Evolutionary conservation across 2,329 filamentous ascomycete genomes (phyloP), one percentile per base, ranked within the genome.

Genomic region (Talaromyces albobiverticillius): DNA sequence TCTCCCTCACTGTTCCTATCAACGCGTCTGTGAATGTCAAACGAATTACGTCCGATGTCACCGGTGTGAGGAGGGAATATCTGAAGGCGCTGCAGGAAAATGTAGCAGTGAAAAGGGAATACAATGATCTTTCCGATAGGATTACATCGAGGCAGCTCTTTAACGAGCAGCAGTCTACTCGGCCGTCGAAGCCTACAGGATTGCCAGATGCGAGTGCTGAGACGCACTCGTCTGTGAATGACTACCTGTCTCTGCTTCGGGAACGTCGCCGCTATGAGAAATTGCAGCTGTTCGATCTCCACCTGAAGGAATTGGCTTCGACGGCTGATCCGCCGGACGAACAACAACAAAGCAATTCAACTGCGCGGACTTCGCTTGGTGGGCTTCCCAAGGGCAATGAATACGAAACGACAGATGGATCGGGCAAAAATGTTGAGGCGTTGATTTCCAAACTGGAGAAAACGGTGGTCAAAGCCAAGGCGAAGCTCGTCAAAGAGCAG

Each of bases 201-300:
- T 29, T 29, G 10, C 10, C 26, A 5, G 26, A 29, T 29, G 38
- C 57, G 36, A 23, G 11, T 5, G 6, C 18, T 11, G 29, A 26
- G 20, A 48, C 14, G n/a, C 31, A 43, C 18, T 63, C 51, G 63
- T 60, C 38, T 51, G 54, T 74, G 34, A 63, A 67, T 48, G 63
- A 68, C 36, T 79, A 80, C 59, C 65, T 79, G 13, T 56, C 65
- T 18, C 67, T 80, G 16, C 68, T 79, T 20, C 75, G 71, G 36
- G 74, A 78, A 55, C 74, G 75, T 32, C 71, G 71, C 14, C 71
- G 70, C n/a, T 69, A 73, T 58, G 67, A 69, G 46, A 77, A 77
- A 55, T 64, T 80, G 2, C 71, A 76, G 47, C 68, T 79, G 16
- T 74, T 79, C 29, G 72, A 77, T 47, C 68, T 73, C 22, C 72